Evolutionary conservation across 2,329 filamentous ascomycete species (phyloP).

Genomic region (Botrytis fragariae): DNA sequence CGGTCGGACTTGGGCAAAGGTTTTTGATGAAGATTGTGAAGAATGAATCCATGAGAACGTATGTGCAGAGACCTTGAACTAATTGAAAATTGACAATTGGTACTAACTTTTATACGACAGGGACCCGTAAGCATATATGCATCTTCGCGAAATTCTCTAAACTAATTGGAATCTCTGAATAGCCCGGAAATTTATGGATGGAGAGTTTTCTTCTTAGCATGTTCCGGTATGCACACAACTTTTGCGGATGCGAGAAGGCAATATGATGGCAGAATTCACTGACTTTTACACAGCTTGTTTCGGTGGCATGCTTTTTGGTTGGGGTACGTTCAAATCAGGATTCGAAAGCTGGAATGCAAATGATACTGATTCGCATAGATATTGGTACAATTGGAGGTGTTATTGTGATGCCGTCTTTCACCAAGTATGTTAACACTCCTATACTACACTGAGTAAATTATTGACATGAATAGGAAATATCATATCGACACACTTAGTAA

Average conservation of each 20-base stretch:
- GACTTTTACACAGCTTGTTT: conserved; percentile 51
- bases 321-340: conserved; percentile 39
- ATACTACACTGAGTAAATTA: too few species aligned
- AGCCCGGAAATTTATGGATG: conserved; percentile 46
- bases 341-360: not conserved
- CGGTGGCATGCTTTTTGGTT: conserved; percentile 61
- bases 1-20: not conserved
- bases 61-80: conserved; percentile 5
- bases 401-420: conserved; percentile 64
- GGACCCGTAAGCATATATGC: conserved; percentile 13
- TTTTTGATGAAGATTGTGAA: conserved; percentile 36
- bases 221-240: conserved; percentile 32
- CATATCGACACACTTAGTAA: conserved; percentile 38
- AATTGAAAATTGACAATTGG: not conserved
- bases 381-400: conserved; percentile 76
- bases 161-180: conserved; percentile 18
- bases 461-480: conserved; percentile 39
- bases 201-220: conserved; percentile 62
- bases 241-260: not conserved
- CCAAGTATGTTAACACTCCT: conserved; percentile 42
- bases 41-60: conserved; percentile 67
- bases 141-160: too few species aligned
- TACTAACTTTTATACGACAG: not conserved
- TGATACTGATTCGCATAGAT: conserved; percentile 43
- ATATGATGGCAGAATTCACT: not conserved